Evolutionary conservation across 2,329 filamentous ascomycete genomes (phyloP).

Genomic region (Whalleya microplaca): DNA sequence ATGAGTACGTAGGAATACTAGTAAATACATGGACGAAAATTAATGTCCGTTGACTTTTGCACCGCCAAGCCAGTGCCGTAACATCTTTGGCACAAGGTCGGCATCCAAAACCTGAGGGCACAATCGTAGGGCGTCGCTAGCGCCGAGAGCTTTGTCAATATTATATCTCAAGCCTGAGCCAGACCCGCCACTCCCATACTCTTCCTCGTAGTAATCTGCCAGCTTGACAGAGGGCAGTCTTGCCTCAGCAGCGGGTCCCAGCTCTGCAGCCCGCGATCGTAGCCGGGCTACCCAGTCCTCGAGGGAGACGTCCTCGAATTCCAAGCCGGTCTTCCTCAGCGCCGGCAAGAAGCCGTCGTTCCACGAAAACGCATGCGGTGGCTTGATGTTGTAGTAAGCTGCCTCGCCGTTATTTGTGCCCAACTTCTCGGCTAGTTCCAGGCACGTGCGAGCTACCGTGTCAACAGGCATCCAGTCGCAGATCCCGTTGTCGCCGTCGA

Average conservation of each 20-base stretch:
- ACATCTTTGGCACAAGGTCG: conserved; percentile 33
- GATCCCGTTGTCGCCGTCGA: conserved; percentile 27
- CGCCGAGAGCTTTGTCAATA: conserved; percentile 23
- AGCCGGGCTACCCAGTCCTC: conserved; percentile 40
- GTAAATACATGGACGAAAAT: neutral
- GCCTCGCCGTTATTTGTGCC: conserved; percentile 1
- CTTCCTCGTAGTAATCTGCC: conserved; percentile 30
- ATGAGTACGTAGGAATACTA: neutral
- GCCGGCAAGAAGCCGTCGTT: conserved; percentile 36
- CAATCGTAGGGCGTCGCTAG: conserved; percentile 28
- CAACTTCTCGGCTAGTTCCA: conserved; percentile 26
- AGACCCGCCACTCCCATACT: conserved; percentile 19
- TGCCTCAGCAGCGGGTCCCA: conserved; percentile 30
- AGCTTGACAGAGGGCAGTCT: conserved; percentile 32
- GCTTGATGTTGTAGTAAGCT: conserved; percentile 31
- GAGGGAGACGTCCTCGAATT: conserved; percentile 40
- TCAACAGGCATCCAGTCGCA: conserved; percentile 41
- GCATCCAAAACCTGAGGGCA: conserved; percentile 31
- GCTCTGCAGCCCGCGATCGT: conserved; percentile 24
- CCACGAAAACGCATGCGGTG: conserved; percentile 41
- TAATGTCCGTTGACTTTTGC: neutral
- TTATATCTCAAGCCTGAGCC: conserved; percentile 23
- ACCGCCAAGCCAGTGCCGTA: conserved; percentile 29
- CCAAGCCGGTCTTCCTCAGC: conserved; percentile 36
- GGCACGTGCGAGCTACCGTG: conserved; percentile 32